Evolutionary conservation across 73 alveolate species (phyloP).

Genomic region (Uronychia binucleata): DNA sequence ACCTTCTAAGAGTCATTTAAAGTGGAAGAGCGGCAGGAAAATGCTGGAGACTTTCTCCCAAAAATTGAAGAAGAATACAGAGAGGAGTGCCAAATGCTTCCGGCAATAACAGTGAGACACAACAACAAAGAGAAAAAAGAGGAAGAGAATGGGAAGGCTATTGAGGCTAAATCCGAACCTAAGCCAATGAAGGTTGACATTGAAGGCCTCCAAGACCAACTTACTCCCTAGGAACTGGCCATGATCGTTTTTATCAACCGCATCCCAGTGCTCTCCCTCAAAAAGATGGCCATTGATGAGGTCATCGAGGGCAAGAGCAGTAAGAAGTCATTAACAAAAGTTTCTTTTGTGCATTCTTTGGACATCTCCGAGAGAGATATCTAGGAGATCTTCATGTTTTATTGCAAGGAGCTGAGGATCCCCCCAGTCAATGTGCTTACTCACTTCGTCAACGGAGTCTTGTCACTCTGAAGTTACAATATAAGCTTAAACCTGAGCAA

Average conservation of each 20-base stretch:
- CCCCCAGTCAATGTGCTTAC: background rate
- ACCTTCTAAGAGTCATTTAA: too few species aligned
- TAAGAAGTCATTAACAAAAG: background rate
- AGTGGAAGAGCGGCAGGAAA: too few species aligned
- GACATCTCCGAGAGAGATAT: background rate
- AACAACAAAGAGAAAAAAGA: too few species aligned
- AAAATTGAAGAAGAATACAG: too few species aligned
- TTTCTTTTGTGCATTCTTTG: too few species aligned
- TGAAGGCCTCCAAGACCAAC: background rate
- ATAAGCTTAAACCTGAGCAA: background rate
- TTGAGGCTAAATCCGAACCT: too few species aligned
- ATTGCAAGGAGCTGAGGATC: background rate
- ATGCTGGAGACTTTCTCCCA: too few species aligned
- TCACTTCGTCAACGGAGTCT: background rate
- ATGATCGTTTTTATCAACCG: background rate
- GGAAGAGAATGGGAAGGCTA: too few species aligned
- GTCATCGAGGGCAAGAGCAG: background rate
- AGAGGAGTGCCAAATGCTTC: too few species aligned
- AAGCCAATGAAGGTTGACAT: background rate
- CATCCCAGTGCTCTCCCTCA: background rate
- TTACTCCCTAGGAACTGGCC: background rate
- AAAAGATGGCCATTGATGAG: background rate
- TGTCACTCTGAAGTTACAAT: background rate
- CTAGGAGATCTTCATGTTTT: background rate
- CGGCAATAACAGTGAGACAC: too few species aligned